These are phyloP conservation scores for Pestalotiopsis sp. DNA, from an alignment of 2,329 filamentous ascomycete genomes.

Conservation along the genomic window DNA sequence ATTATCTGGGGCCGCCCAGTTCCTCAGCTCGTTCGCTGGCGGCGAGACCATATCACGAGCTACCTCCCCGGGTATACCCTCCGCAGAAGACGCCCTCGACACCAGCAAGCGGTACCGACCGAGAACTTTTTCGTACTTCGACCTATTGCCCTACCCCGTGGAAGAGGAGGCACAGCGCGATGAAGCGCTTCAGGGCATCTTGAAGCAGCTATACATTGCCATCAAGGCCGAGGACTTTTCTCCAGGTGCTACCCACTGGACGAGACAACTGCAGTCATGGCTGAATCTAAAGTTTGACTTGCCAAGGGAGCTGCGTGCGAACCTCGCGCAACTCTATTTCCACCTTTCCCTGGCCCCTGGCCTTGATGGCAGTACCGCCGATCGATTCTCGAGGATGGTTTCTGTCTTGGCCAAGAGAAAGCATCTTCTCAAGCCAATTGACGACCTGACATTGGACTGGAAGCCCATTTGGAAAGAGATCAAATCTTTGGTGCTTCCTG, in stretches of 20 bases:
- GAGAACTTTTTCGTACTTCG: constrained; percentile 91
- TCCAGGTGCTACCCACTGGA: constrained; percentile 94
- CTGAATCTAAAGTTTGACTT: constrained; percentile 97
- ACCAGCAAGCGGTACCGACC: constrained; percentile 73
- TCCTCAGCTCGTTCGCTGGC: constrained; percentile 42
- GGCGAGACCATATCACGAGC: constrained; percentile 79
- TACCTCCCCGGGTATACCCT: constrained; percentile 75
- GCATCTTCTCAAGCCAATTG: constrained; percentile 88
- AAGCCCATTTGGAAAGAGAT: constrained; percentile 89
- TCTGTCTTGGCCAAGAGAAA: constrained; percentile 91
- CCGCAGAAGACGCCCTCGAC: constrained; percentile 47
- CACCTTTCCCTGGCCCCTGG: constrained; percentile 90
- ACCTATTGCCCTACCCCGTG: constrained; percentile 84
- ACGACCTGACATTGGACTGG: constrained; percentile 93
- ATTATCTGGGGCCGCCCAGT: constrained; percentile 38
- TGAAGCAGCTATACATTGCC: constrained; percentile 91
- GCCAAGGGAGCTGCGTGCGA: constrained; percentile 78
- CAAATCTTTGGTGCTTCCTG: constrained; percentile 85
- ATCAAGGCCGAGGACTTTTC: constrained; percentile 92
- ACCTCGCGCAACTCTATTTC: constrained; percentile 89
- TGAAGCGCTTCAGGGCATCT: constrained; percentile 79
- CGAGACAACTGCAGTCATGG: constrained; percentile 93
- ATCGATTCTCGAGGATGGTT: constrained; percentile 96
- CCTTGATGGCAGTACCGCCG: constrained; percentile 77
- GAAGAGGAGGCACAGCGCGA: constrained; percentile 81